Evolutionary conservation across 129 eudicot genomes (phyloP).

Genomic region (Ambrosia trifida): DNA sequence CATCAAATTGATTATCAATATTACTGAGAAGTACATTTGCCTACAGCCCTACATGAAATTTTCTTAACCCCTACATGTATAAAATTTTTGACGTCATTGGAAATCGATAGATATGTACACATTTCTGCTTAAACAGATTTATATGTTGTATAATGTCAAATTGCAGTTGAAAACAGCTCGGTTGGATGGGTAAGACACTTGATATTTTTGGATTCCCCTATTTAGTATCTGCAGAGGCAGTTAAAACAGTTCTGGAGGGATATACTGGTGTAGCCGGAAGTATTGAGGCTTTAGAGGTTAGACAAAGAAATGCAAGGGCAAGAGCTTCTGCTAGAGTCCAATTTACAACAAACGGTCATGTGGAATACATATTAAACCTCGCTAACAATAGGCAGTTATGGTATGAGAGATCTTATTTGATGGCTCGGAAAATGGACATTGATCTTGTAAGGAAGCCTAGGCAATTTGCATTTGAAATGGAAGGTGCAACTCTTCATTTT

Average conservation of each 20-base stretch:
- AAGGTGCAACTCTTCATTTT: too few relatives aligned
- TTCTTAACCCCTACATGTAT: background rate
- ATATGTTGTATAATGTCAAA: conserved; percentile 6
- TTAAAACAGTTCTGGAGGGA: too few relatives aligned
- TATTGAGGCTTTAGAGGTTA: too few relatives aligned
- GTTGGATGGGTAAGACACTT: conserved; percentile 72
- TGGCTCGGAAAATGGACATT: too few relatives aligned
- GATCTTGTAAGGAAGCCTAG: too few relatives aligned
- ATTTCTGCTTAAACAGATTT: conserved; percentile 10
- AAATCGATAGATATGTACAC: background rate
- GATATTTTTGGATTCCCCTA: conserved; percentile 60
- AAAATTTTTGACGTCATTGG: background rate
- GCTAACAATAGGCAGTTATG: conserved; percentile 17
- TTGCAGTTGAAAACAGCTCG: conserved; percentile 32
- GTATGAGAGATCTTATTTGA: too few relatives aligned
- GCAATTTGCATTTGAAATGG: too few relatives aligned
- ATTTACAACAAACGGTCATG: conserved; percentile 39
- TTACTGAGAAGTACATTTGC: background rate
- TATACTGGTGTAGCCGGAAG: too few relatives aligned
- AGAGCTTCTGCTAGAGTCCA: conserved; percentile 71
- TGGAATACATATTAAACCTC: conserved; percentile 35
- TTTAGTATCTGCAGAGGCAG: too few relatives aligned
- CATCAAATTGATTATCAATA: background rate
- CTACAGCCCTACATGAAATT: too few relatives aligned
- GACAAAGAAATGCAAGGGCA: too few relatives aligned